Conservation (phyloP, 169 alveolate species). For the Eimeria tenella region DNA sequence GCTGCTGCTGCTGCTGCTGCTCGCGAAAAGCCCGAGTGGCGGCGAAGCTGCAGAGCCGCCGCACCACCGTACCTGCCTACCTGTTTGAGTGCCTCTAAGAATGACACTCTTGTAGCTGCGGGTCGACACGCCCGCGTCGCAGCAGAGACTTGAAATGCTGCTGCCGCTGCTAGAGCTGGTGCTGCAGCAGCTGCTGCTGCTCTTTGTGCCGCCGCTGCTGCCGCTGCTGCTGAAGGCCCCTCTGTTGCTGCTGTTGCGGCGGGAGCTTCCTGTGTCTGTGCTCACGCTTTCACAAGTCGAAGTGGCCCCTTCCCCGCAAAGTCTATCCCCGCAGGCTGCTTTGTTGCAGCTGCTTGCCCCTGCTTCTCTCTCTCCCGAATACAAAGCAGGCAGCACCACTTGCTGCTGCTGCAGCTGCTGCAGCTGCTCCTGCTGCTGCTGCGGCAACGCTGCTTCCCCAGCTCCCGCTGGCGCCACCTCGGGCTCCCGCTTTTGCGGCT, state of each 20-base stretch:
- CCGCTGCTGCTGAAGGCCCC: not conserved
- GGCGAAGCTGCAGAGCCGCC: not conserved
- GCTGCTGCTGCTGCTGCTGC: conserved; percentile 13
- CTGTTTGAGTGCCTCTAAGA: conserved; percentile 43
- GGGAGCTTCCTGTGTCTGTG: conserved; percentile 64
- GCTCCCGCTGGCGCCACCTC: conserved; percentile 8
- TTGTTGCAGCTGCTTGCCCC: not conserved
- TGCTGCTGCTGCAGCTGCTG: conserved; percentile 45
- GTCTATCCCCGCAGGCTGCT: not conserved
- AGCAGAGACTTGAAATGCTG: not conserved
- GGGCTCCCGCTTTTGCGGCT: conserved; percentile 38
- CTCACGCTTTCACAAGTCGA: conserved; percentile 25
- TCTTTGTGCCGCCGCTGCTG: conserved; percentile 38
- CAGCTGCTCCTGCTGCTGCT: conserved; percentile 44
- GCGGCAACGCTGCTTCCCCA: not conserved
- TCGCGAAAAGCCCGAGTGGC: not conserved
- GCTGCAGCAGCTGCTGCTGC: conserved; percentile 21
- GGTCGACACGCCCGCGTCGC: conserved; percentile 13
- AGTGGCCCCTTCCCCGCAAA: not conserved
- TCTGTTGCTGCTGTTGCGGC: conserved; percentile 60
- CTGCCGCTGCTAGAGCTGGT: conserved; percentile 9
- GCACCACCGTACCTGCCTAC: conserved; percentile 38
- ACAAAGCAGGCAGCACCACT: not conserved
- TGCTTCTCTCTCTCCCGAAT: not conserved
- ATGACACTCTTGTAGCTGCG: conserved; percentile 59